Evolutionary conservation across 2,329 filamentous ascomycete species (phyloP), one percentile per base, ranked within the genome.

Genomic region (Lachnellula cervina): DNA sequence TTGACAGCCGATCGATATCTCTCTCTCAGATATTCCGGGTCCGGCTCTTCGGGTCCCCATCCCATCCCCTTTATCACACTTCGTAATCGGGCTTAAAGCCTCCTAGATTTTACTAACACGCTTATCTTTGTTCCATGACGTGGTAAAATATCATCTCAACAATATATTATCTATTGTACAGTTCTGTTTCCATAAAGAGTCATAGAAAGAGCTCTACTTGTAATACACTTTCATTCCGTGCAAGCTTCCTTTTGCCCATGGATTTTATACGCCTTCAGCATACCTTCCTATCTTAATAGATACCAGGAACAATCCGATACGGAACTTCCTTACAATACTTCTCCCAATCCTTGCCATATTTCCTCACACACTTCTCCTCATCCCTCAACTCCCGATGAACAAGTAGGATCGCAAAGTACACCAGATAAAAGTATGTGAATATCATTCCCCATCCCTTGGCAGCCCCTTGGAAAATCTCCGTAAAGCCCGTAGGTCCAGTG

Each of bases 261-360:
- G 37, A 46, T 49, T 46, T 35, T 46, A 17, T 23, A 46, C 16
- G 13, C 13, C 23, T 19, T 16, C 6, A 14, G 14, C 44, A 19
- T 23, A 34, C 37, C 40, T 6, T 37, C 35, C 4, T 8, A 28
- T 45, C 49, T 40, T 67, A 97, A 74, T 97, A 97, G 17, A 97
- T 76, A 37, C 88, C 88, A 5, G 93, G 93, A 42, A 97, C 74
- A 64, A 97, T 65, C 28, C 62, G 61, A 34, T 82, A 96, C 58
- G 80, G 84, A 45, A 97, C 93, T 69, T 85, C 80, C 72, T 86
- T 84, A 72, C 88, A 91, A 74, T 97, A 97, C 73, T 84, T 82
- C 60, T 91, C 83, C 92, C 93, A 97, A 69, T 97, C 91, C 64
- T 86, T 86, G 25, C 92, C 92, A 68, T 97, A 97, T 79, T 97